Conservation (phyloP, 108 stramenopile species). For the Thalassiosira profunda region DNA sequence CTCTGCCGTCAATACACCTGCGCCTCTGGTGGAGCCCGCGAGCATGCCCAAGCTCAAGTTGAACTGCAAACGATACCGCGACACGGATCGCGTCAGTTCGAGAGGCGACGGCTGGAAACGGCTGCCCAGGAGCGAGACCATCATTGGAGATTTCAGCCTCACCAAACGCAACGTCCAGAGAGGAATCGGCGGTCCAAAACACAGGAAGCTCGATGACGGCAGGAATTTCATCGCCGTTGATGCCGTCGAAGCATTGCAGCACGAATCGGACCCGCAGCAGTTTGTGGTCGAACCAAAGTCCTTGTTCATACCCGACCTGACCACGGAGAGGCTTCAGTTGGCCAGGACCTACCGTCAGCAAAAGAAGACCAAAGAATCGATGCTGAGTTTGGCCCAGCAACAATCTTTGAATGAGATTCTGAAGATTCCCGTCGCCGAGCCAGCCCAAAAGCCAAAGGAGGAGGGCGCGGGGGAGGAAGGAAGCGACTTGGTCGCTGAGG, state of each 20-base stretch:
- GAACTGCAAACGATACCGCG: constrained; percentile 13
- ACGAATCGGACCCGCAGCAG: constrained; percentile 49
- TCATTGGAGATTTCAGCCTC: constrained; percentile 29
- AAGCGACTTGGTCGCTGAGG: constrained; percentile 12
- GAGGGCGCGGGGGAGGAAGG: constrained; percentile 20
- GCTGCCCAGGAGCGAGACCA: constrained; percentile 20
- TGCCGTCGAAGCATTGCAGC: constrained; percentile 50
- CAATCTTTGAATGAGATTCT: constrained; percentile 49
- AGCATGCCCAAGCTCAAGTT: constrained; percentile 18
- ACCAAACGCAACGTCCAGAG: constrained; percentile 29
- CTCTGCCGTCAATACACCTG: neutral
- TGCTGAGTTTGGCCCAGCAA: constrained; percentile 37
- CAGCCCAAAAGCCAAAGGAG: neutral
- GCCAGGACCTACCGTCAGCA: constrained; percentile 29
- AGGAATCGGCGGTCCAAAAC: constrained; percentile 18
- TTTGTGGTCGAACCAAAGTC: constrained; percentile 64
- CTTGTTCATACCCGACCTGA: constrained; percentile 70
- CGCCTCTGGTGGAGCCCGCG: too few species aligned
- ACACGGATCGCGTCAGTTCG: constrained; percentile 3
- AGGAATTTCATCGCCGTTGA: constrained; percentile 58
- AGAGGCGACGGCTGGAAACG: constrained; percentile 44
- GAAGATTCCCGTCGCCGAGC: constrained; percentile 35
- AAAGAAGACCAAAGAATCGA: constrained; percentile 44
- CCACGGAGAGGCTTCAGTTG: constrained; percentile 55
- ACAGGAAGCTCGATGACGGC: constrained; percentile 58